phyloP scores from a whole-genome alignment of 306 rosid species.

The Quercus parvula region DNA sequence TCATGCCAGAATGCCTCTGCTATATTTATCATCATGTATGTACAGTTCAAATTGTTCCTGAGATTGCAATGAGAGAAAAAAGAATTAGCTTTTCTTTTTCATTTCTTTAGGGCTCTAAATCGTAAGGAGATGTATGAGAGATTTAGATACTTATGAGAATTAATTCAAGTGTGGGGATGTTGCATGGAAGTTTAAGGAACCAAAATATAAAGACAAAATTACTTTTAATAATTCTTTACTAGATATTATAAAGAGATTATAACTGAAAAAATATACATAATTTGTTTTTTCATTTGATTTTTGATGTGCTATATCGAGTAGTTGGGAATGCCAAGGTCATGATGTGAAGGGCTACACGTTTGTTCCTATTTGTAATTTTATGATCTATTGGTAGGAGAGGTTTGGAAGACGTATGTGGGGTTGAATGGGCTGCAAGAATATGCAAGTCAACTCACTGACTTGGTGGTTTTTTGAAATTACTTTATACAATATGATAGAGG shows the following conservation, averaged over 20 bases:
- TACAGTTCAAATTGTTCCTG: constrained; percentile 9
- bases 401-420: neutral
- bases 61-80: neutral
- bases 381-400: neutral
- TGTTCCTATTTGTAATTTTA: neutral
- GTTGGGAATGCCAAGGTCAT: neutral
- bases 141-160: neutral
- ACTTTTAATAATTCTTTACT: neutral
- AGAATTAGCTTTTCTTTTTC: neutral
- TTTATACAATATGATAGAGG: neutral
- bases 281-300: neutral
- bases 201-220: neutral
- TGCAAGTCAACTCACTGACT: neutral
- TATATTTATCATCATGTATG: constrained; percentile 95
- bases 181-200: neutral
- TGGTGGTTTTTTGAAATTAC: neutral
- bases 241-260: neutral
- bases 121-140: neutral
- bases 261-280: neutral
- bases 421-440: neutral
- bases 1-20: constrained; percentile 99
- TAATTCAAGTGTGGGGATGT: neutral
- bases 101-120: neutral
- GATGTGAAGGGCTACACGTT: neutral
- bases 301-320: neutral